These are phyloP conservation scores for Scutellaria galericulata DNA, from an alignment of 257 asterid species.

Conservation along the genomic window DNA sequence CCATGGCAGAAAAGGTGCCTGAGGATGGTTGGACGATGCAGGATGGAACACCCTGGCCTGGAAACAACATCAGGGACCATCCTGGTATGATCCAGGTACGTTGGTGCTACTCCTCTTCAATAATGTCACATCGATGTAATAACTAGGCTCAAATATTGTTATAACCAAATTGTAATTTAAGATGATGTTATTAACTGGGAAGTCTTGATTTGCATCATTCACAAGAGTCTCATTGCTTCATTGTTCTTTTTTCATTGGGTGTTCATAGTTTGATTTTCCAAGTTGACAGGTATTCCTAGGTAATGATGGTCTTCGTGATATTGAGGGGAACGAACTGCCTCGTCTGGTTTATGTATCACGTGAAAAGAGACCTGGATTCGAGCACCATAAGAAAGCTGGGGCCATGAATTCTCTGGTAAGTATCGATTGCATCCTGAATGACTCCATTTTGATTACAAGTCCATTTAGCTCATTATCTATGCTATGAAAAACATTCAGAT, in stretches of 20 bases:
- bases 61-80: slow-evolving; percentile 82
- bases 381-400: slow-evolving; percentile 92
- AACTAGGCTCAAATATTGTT: no score
- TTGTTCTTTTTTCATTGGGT: no score
- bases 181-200: no score
- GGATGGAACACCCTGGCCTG: slow-evolving; percentile 96
- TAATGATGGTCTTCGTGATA: slow-evolving; percentile 62
- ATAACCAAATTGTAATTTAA: no score
- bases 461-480: slow-evolving; percentile 3
- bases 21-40: slow-evolving; percentile 97
- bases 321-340: slow-evolving; percentile 71
- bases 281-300: slow-evolving; percentile 72
- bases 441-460: background rate
- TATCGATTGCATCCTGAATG: background rate
- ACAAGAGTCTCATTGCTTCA: no score
- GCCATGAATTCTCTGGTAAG: slow-evolving; percentile 90
- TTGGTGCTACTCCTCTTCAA: slow-evolving; percentile 31
- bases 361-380: slow-evolving; percentile 87
- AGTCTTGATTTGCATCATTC: no score
- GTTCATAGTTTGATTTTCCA: no score
- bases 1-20: slow-evolving; percentile 78
- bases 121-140: background rate
- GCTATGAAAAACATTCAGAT: slow-evolving; percentile 45
- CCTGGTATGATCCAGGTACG: slow-evolving; percentile 92
- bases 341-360: slow-evolving; percentile 80